Conservation (phyloP, 176 grass and related monocot species). For the Rhynchospora breviuscula region DNA sequence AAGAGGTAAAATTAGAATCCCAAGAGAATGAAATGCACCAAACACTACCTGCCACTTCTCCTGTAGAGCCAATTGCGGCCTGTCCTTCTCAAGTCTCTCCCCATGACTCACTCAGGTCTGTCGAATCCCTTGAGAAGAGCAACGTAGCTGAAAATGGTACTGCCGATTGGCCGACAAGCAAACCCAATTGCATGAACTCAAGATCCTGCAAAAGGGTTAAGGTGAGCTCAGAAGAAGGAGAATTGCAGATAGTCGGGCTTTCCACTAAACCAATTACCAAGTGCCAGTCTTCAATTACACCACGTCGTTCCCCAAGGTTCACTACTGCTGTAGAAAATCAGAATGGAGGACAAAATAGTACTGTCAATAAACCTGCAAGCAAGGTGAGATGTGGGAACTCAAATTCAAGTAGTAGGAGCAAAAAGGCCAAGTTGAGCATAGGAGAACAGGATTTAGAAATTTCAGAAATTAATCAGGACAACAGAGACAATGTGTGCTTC, state of each 20-base stretch:
- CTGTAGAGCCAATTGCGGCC: not conserved
- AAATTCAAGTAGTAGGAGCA: not conserved
- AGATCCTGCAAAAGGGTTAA: not conserved
- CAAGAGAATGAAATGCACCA: not conserved
- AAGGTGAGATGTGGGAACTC: not conserved
- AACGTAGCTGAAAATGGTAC: not conserved
- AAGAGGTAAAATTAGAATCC: not conserved
- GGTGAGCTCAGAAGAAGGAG: not conserved
- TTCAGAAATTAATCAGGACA: not conserved
- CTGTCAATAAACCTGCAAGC: not conserved
- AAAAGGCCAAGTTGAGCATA: not conserved
- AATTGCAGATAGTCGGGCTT: not conserved
- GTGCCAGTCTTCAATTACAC: not conserved
- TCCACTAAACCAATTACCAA: not conserved
- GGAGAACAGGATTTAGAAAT: not conserved
- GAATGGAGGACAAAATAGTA: not conserved
- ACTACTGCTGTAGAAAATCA: not conserved
- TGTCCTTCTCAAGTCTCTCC: not conserved
- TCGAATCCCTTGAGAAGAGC: not conserved
- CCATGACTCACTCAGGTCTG: not conserved
- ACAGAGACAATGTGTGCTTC: conserved; percentile 27
- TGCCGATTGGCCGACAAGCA: not conserved
- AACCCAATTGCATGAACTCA: not conserved
- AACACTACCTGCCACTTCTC: not conserved
- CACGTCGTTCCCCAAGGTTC: not conserved